Evolutionary conservation across 371 early-diverging fungal species (phyloP).

Genomic region (Homolaphlyctis polyrhiza): DNA sequence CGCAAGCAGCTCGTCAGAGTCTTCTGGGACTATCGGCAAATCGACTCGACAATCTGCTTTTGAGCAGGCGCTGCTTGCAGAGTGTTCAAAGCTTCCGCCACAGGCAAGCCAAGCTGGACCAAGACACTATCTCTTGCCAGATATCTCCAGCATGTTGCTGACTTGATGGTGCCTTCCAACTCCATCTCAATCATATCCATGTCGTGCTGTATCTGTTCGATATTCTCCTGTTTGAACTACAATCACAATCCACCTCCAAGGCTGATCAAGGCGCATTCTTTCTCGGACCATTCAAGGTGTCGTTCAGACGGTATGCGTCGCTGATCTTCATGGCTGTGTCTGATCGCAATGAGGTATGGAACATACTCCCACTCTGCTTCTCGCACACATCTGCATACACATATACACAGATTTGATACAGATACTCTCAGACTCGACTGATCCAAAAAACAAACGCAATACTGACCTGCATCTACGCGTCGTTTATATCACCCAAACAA

Average conservation of each 20-base stretch:
- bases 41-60: background rate
- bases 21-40: no score
- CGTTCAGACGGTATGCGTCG: background rate
- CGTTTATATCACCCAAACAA: background rate
- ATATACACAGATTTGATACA: no score
- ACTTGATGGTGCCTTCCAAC: no score
- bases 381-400: no score
- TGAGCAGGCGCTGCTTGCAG: background rate
- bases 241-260: background rate
- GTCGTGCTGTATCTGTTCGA: background rate
- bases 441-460: no score
- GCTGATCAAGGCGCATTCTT: background rate
- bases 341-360: background rate
- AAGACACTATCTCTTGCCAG: no score
- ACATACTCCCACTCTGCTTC: no score
- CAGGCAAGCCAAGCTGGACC: background rate
- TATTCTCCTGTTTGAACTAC: background rate
- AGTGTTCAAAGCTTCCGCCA: background rate
- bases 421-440: no score
- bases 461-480: no score
- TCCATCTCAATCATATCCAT: no score
- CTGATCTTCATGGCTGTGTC: background rate
- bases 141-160: no score
- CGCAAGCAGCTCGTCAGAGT: no score
- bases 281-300: background rate